Evolutionary conservation across 441 rosid species (phyloP).

Genomic region (Omphalea diandra): DNA sequence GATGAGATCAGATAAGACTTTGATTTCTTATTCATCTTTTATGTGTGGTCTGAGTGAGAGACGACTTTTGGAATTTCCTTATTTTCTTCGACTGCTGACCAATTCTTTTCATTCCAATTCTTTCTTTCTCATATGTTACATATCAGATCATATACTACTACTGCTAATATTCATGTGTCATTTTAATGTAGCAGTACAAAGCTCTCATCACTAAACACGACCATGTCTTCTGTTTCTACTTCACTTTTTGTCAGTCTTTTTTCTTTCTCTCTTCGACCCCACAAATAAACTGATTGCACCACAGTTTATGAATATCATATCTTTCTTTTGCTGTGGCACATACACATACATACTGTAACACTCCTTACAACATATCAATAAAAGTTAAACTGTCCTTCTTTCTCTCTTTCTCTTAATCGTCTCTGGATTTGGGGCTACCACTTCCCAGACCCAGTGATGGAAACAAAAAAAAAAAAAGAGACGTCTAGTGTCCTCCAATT

Average conservation of each 20-base stretch:
- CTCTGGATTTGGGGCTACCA: constrained; percentile 19
- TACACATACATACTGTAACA: background rate
- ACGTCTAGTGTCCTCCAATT: constrained; percentile 39
- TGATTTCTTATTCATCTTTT: too few relatives aligned
- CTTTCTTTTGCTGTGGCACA: constrained; percentile 15
- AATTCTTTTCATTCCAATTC: constrained; percentile 23
- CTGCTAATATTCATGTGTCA: constrained; percentile 30
- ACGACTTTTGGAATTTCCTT: constrained; percentile 34
- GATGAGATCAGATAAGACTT: too few relatives aligned
- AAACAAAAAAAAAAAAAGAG: too few relatives aligned
- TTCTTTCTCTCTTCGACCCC: constrained; percentile 9
- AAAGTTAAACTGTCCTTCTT: constrained; percentile 9
- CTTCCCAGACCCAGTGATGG: background rate
- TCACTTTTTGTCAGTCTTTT: constrained; percentile 37
- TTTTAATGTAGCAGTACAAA: constrained; percentile 29
- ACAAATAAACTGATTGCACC: background rate
- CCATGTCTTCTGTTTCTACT: constrained; percentile 26
- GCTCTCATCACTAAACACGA: constrained; percentile 31
- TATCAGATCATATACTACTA: too few relatives aligned
- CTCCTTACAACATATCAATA: background rate
- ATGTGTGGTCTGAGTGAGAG: constrained; percentile 14
- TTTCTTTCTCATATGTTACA: background rate
- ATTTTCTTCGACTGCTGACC: constrained; percentile 33
- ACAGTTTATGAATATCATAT: background rate
- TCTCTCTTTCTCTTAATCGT: constrained; percentile 8